These are phyloP conservation scores for Alternaria alternata DNA, from an alignment of 2,329 filamentous ascomycete genomes.

Conservation along the genomic window DNA sequence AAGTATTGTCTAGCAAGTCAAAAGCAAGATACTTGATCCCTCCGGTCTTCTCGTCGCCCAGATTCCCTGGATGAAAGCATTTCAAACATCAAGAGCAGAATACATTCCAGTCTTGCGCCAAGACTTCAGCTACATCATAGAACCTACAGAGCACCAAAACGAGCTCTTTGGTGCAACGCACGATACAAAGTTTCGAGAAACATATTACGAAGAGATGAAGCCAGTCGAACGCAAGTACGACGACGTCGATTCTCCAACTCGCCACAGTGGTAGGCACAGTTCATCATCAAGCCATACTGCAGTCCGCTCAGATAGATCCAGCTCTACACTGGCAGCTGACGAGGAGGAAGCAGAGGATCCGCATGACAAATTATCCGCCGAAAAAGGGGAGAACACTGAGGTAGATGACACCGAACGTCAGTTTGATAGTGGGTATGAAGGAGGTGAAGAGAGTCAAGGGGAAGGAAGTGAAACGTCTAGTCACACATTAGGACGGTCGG, in stretches of 20 bases:
- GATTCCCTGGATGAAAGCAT: not conserved
- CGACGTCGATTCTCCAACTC: not conserved
- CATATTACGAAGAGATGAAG: not conserved
- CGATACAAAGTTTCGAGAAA: not conserved
- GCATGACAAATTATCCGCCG: not conserved
- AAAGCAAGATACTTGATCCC: not conserved
- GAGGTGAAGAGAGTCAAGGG: not conserved
- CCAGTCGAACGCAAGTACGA: not conserved
- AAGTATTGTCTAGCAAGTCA: not conserved
- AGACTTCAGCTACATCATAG: not conserved
- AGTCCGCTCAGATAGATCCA: not conserved
- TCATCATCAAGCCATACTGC: not conserved
- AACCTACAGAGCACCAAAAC: not conserved
- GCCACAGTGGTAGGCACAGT: not conserved
- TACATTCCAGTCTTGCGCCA: not conserved
- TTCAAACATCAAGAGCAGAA: not conserved
- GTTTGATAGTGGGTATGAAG: not conserved
- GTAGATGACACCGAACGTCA: not conserved
- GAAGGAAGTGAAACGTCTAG: not conserved
- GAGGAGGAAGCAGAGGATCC: fast-evolving
- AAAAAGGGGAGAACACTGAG: not conserved
- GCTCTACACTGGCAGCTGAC: not conserved
- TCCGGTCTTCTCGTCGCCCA: not conserved
- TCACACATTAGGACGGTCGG: not conserved
- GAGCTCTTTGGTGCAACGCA: not conserved